Conservation (phyloP, 345 rosid species). For the Draba incana region DNA sequence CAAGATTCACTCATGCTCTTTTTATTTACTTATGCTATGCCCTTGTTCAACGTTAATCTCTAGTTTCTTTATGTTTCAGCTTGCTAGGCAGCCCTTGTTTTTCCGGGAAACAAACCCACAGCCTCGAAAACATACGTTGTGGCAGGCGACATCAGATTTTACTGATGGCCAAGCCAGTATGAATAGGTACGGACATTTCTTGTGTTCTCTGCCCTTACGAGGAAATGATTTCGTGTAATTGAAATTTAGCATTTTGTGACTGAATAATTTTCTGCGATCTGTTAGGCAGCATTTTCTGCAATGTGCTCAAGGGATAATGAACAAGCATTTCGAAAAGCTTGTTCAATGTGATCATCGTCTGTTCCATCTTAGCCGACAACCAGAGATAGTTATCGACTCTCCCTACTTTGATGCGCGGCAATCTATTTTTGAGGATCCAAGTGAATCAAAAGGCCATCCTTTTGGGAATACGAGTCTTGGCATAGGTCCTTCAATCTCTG, state of each 20-base stretch:
- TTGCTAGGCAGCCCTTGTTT: constrained; percentile 94
- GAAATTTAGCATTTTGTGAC: constrained; percentile 1
- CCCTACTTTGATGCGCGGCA: constrained; percentile 73
- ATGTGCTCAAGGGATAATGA: constrained; percentile 84
- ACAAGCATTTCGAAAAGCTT: constrained; percentile 92
- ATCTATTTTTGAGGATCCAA: constrained; percentile 73
- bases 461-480: constrained; percentile 48
- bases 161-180: constrained; percentile 95
- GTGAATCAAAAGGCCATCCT: constrained; percentile 56
- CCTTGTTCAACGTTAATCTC: constrained; percentile 24
- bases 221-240: constrained; percentile 1
- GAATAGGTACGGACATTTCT: constrained; percentile 55
- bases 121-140: constrained; percentile 95
- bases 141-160: constrained; percentile 99
- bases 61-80: constrained; percentile 51
- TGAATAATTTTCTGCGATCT: constrained; percentile 1
- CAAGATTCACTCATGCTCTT: constrained; percentile 15
- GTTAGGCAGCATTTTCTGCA: constrained; percentile 92
- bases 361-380: constrained; percentile 79
- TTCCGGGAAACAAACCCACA: constrained; percentile 98
- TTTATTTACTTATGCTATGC: not conserved
- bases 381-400: constrained; percentile 70
- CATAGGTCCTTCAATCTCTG: constrained; percentile 51
- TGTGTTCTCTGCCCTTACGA: constrained; percentile 18
- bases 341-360: constrained; percentile 93